Percentiles rank a stretch among this genome's conserved stretches.
Conservation (phyloP, 768 basidiomycete genomes). For the Tylopilus sp. region DNA sequence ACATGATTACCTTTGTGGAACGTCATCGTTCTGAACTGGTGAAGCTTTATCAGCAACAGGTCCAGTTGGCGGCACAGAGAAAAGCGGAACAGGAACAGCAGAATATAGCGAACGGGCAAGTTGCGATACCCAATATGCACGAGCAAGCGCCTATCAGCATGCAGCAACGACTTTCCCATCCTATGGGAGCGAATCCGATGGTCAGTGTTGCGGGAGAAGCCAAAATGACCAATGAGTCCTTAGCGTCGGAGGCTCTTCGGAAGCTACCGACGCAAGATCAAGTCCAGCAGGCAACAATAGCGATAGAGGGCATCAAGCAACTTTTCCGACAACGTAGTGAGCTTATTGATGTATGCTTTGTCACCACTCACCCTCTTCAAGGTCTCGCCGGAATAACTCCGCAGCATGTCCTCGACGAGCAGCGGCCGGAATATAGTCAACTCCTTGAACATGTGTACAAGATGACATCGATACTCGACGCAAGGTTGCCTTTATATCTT, state of each 20-base stretch:
- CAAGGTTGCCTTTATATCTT: slow-evolving; percentile 45
- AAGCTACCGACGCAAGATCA: slow-evolving; percentile 32
- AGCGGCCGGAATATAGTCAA: slow-evolving; percentile 49
- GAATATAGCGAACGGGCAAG: slow-evolving; percentile 18
- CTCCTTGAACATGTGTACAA: slow-evolving; percentile 49
- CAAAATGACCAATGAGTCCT: slow-evolving; percentile 15
- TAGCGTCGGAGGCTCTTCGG: slow-evolving; percentile 4
- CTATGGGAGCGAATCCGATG: slow-evolving; percentile 9
- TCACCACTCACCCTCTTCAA: slow-evolving; percentile 20
- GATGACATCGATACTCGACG: slow-evolving; percentile 46
- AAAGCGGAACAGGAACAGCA: slow-evolving; percentile 24
- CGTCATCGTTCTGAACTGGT: slow-evolving; percentile 38
- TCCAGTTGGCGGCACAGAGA: slow-evolving; percentile 16
- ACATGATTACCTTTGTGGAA: slow-evolving; percentile 57
- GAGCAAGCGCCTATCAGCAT: slow-evolving; percentile 16
- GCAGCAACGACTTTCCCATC: slow-evolving; percentile 18
- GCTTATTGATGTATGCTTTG: slow-evolving; percentile 12
- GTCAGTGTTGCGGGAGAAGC: slow-evolving; percentile 13
- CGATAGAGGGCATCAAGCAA: slow-evolving; percentile 33
- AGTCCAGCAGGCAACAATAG: slow-evolving; percentile 25
- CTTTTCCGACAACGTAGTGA: slow-evolving; percentile 33
- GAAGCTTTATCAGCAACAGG: slow-evolving; percentile 28
- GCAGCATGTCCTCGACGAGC: slow-evolving; percentile 48
- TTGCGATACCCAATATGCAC: slow-evolving; percentile 15
- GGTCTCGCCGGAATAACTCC: slow-evolving; percentile 34